Evolutionary conservation across 2,329 filamentous ascomycete species (phyloP).

Genomic region (Phaeosphaeriaceae sp.): DNA sequence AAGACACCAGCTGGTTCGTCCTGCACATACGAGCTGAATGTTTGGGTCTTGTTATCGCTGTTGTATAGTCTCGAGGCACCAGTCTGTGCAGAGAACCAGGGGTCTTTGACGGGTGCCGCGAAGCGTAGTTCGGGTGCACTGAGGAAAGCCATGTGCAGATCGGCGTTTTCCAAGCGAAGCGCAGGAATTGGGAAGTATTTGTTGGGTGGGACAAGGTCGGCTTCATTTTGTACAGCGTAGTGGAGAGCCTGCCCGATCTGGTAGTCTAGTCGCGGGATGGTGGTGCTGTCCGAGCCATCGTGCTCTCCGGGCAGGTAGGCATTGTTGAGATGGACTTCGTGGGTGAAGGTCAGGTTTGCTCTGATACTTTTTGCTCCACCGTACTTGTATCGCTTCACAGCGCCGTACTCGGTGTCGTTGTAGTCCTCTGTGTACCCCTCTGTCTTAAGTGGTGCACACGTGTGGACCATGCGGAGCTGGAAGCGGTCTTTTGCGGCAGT

Average conservation of each 20-base stretch:
- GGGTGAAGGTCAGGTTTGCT: slow-evolving; percentile 5
- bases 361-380: slow-evolving; percentile 1
- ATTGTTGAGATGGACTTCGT: slow-evolving; percentile 9
- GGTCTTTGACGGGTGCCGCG: slow-evolving; percentile 32
- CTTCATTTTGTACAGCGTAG: not conserved
- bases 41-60: not conserved
- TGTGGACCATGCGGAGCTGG: slow-evolving; percentile 22
- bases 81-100: slow-evolving; percentile 38
- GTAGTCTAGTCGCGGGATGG: slow-evolving; percentile 16
- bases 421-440: slow-evolving; percentile 18
- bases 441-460: slow-evolving; percentile 30
- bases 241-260: slow-evolving; percentile 1
- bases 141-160: slow-evolving; percentile 43
- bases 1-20: slow-evolving; percentile 32
- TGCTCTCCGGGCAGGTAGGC: slow-evolving; percentile 6
- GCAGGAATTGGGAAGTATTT: slow-evolving; percentile 27
- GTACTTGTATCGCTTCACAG: slow-evolving; percentile 13
- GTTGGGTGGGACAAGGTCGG: not conserved
- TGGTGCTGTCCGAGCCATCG: slow-evolving; percentile 8
- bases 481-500: slow-evolving; percentile 24
- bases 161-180: slow-evolving; percentile 38
- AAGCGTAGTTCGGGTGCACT: slow-evolving; percentile 35
- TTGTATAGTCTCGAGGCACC: not conserved
- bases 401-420: slow-evolving; percentile 5
- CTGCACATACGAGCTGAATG: slow-evolving; percentile 13